These are phyloP conservation scores for Penicillium turbatum DNA, from an alignment of 495 filamentous ascomycete species.

Conservation along the genomic window DNA sequence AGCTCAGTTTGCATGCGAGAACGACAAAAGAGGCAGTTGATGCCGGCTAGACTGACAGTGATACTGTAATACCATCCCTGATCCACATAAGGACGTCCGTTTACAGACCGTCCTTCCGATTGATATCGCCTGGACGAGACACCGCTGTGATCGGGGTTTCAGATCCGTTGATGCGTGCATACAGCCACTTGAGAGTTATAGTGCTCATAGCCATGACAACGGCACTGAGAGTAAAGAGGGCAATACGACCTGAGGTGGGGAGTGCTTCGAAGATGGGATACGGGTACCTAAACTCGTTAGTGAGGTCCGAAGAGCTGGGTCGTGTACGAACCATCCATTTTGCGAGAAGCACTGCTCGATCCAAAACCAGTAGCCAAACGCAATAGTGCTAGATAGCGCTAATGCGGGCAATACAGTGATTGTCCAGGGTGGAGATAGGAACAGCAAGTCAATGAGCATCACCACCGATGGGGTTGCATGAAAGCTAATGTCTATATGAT, in stretches of 20 bases:
- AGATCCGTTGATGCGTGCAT: constrained; percentile 66
- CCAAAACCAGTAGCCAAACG: constrained; percentile 83
- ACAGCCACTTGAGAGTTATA: constrained; percentile 58
- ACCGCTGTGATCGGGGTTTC: constrained; percentile 21
- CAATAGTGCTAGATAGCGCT: constrained; percentile 57
- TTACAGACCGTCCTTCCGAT: constrained; percentile 24
- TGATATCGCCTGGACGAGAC: constrained; percentile 33
- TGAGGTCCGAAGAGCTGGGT: constrained; percentile 8
- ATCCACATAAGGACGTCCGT: neutral
- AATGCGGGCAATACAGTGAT: constrained; percentile 57
- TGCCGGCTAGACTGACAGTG: neutral
- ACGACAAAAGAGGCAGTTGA: neutral
- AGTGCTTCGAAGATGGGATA: constrained; percentile 77
- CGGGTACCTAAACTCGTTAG: constrained; percentile 58
- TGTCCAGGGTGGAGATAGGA: constrained; percentile 80
- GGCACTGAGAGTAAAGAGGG: constrained; percentile 67
- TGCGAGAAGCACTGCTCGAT: constrained; percentile 70
- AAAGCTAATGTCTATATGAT: constrained; percentile 65
- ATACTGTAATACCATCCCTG: neutral
- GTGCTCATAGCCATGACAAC: constrained; percentile 68
- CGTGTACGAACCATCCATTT: constrained; percentile 63
- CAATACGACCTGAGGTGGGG: constrained; percentile 54
- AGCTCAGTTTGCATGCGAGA: neutral
- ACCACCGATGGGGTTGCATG: constrained; percentile 73
- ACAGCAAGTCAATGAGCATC: constrained; percentile 64